Conservation (phyloP, 441 rosid species). For the Pelargonium myrrhifolium region DNA sequence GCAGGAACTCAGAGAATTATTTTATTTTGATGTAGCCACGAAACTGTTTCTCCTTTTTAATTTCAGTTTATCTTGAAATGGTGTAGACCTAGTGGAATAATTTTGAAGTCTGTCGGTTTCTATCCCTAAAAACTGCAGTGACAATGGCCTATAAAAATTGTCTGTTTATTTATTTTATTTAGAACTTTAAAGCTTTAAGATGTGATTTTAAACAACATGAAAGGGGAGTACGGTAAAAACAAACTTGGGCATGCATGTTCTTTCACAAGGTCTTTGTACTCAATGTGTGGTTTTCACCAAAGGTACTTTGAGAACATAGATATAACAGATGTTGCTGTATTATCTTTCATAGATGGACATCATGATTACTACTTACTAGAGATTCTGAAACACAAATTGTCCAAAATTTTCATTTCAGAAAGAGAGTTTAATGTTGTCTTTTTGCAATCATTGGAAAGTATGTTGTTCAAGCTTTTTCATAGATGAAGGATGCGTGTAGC, state of each 20-base stretch:
- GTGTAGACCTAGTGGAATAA: too few relatives aligned
- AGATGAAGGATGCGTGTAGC: neutral
- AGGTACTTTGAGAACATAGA: neutral
- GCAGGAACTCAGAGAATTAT: neutral
- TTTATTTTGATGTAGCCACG: neutral
- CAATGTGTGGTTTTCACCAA: neutral
- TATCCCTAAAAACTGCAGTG: too few relatives aligned
- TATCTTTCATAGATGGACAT: neutral
- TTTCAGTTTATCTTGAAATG: too few relatives aligned
- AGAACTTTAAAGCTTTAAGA: neutral
- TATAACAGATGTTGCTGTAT: neutral
- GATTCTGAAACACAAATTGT: neutral
- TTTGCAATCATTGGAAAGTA: neutral
- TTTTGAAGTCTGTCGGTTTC: too few relatives aligned
- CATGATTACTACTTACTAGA: neutral
- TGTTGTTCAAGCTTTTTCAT: neutral
- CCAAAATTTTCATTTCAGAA: neutral
- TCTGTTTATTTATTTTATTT: neutral
- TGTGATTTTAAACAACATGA: neutral
- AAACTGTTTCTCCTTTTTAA: neutral
- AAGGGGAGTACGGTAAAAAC: neutral
- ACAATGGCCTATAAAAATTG: too few relatives aligned
- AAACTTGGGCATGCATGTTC: constrained; percentile 1
- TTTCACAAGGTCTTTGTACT: neutral
- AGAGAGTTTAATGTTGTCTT: neutral